phyloP scores from a whole-genome alignment of 73 alveolate species.

The Uronychia binucleata region DNA sequence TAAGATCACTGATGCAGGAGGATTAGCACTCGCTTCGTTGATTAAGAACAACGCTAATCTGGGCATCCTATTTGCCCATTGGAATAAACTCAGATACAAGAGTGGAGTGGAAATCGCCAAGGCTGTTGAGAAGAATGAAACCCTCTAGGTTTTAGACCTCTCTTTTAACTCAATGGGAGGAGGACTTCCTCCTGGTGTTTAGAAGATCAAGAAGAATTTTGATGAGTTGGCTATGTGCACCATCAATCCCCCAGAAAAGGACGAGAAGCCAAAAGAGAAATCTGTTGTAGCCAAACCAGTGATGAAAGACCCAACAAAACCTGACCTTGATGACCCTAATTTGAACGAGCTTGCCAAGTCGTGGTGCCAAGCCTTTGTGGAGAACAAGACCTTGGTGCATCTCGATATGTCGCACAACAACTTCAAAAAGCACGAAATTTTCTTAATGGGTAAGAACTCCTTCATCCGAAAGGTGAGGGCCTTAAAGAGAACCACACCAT shows the following conservation, averaged over 20 bases:
- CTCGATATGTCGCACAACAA: conserved; percentile 49
- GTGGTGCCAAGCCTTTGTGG: conserved; percentile 12
- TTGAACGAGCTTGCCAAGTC: background rate
- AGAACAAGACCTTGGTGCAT: conserved; percentile 35
- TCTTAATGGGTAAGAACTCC: conserved; percentile 48
- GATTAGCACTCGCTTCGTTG: background rate
- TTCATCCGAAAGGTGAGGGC: conserved; percentile 43
- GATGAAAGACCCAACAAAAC: background rate
- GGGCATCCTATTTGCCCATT: conserved; percentile 3
- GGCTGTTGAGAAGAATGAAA: conserved; percentile 17
- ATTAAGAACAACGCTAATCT: background rate
- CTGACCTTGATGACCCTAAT: background rate
- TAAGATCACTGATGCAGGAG: conserved; percentile 4
- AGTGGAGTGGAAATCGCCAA: conserved; percentile 30
- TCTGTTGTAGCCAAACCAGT: background rate
- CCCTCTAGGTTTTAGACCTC: conserved; percentile 29
- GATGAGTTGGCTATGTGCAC: background rate
- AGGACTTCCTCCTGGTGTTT: background rate
- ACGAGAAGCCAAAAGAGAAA: background rate
- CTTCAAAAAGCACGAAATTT: conserved; percentile 61
- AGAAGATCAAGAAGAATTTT: background rate
- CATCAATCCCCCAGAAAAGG: background rate
- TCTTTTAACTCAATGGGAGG: conserved; percentile 51
- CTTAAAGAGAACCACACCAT: conserved; percentile 51
- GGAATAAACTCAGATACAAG: conserved; percentile 42